These are phyloP conservation scores for Graphilbum sp. DNA, from an alignment of 2,329 filamentous ascomycete species.

Conservation along the genomic window DNA sequence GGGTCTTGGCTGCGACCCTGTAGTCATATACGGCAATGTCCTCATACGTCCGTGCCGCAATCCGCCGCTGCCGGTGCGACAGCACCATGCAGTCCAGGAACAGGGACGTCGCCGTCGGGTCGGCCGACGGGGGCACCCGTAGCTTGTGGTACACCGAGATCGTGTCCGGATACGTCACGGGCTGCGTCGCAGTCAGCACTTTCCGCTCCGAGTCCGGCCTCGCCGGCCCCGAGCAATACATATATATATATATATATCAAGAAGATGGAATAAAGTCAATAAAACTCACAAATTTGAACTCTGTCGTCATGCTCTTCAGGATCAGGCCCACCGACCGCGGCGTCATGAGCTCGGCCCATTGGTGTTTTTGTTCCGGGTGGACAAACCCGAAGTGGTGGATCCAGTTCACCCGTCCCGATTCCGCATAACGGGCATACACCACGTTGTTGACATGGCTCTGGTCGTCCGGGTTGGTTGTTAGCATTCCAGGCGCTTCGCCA, in stretches of 20 bases:
- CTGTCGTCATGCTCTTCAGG: constrained; percentile 59
- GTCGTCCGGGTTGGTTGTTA: no score
- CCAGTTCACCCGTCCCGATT: constrained; percentile 69
- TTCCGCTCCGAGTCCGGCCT: no score
- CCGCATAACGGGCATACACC: constrained; percentile 68
- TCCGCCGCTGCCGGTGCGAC: constrained; percentile 56
- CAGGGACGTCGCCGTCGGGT: constrained; percentile 33
- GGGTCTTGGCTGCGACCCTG: constrained; percentile 17
- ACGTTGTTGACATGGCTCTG: constrained; percentile 80
- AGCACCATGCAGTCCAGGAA: constrained; percentile 47
- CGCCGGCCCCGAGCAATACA: no score
- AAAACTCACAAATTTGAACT: constrained; percentile 73
- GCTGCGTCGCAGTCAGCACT: constrained; percentile 26
- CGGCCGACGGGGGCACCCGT: constrained; percentile 28
- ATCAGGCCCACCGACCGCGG: constrained; percentile 57
- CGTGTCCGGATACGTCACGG: constrained; percentile 68
- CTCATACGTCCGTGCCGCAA: constrained; percentile 60
- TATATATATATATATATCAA: no score
- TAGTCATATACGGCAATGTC: constrained; percentile 66
- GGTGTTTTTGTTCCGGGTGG: constrained; percentile 40
- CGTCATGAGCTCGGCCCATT: constrained; percentile 56
- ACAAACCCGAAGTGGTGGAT: constrained; percentile 49
- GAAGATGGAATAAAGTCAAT: no score
- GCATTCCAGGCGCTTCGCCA: no score
- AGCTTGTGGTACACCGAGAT: constrained; percentile 77